Conservation (phyloP, 139 green algal species). For the Gonium pectorale region DNA sequence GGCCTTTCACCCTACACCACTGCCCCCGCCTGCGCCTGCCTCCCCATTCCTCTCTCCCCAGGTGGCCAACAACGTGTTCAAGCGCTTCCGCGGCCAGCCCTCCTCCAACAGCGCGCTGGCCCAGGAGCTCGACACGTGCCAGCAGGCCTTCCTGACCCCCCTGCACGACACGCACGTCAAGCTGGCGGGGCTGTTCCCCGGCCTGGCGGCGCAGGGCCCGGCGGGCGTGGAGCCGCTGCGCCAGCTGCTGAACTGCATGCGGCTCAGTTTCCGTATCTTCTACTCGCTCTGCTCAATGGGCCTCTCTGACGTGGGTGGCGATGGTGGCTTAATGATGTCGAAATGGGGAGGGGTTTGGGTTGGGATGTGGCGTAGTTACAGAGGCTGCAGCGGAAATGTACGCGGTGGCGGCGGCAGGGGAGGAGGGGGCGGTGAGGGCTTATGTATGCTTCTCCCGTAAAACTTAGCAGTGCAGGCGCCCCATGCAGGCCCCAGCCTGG, state of each 20-base stretch:
- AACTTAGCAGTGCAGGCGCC: no score
- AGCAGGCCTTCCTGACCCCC: constrained; percentile 68
- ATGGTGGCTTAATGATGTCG: not conserved
- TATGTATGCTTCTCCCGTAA: no score
- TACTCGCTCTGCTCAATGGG: constrained; percentile 94
- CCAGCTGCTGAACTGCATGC: constrained; percentile 73
- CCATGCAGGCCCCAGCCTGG: no score
- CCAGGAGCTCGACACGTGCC: constrained; percentile 81
- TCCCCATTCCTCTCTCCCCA: not conserved
- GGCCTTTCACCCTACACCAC: no score
- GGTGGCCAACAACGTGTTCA: constrained; percentile 97
- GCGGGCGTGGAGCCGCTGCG: constrained; percentile 61
- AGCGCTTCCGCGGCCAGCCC: constrained; percentile 81
- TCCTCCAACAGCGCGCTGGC: constrained; percentile 44
- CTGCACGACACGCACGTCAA: constrained; percentile 10
- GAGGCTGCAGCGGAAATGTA: no score
- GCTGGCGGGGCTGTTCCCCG: constrained; percentile 25
- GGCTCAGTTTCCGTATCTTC: constrained; percentile 88
- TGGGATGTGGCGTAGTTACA: no score
- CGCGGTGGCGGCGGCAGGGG: no score
- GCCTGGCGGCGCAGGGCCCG: constrained; percentile 1
- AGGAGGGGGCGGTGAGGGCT: no score
- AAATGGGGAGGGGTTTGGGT: not conserved
- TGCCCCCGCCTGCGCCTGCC: not conserved
- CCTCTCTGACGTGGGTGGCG: constrained; percentile 84